These are phyloP conservation scores for Venturia nashicola DNA, from an alignment of 2,329 filamentous ascomycete species.

Conservation along the genomic window DNA sequence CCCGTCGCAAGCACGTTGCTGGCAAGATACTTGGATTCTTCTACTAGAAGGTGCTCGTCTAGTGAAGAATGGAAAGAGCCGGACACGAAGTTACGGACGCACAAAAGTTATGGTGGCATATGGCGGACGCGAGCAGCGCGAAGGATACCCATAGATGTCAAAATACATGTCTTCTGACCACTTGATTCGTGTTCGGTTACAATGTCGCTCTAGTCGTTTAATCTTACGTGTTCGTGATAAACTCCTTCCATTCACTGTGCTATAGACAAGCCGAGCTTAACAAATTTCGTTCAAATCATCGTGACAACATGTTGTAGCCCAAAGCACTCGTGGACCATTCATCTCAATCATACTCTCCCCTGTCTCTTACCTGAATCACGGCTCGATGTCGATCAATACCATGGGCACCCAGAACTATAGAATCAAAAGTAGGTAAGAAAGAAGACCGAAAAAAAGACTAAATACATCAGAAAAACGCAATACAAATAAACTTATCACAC, in stretches of 20 bases:
- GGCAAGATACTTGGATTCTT: slow-evolving; percentile 99
- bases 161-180: neutral
- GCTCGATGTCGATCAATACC: too few relatives aligned
- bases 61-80: neutral
- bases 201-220: neutral
- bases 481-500: too few relatives aligned
- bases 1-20: slow-evolving; percentile 94
- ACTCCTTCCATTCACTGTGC: neutral
- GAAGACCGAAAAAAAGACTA: too few relatives aligned
- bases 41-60: slow-evolving; percentile 51
- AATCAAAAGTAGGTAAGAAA: too few relatives aligned
- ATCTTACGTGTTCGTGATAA: neutral
- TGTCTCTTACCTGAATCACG: too few relatives aligned
- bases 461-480: too few relatives aligned
- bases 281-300: too few relatives aligned
- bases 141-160: slow-evolving; percentile 3
- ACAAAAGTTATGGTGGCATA: neutral
- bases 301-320: too few relatives aligned
- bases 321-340: too few relatives aligned
- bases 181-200: neutral
- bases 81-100: neutral
- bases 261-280: neutral
- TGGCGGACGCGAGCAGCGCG: neutral
- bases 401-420: too few relatives aligned
- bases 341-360: too few relatives aligned